Evolutionary conservation across 2,329 filamentous ascomycete genomes (phyloP), one percentile per base, ranked within the genome.

Genomic region (Epichloe bromicola): DNA sequence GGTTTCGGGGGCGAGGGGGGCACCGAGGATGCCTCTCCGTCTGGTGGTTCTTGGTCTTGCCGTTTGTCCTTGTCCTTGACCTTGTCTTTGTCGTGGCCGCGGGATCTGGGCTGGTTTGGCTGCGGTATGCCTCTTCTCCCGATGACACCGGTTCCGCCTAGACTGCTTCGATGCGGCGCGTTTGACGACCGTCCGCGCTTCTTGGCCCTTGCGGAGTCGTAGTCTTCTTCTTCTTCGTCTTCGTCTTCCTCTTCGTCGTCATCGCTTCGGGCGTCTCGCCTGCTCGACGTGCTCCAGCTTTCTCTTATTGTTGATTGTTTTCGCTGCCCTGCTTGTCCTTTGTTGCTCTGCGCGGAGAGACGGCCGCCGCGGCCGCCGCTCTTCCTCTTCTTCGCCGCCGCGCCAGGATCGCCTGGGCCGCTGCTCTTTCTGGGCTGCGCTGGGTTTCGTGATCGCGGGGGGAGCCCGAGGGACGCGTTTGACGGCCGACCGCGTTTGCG

Each of bases 401-500:
- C 46, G 5, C 36, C n/a, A 0, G 37, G n/a, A 17, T 26, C 37
- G 14, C 14, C 15, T 3, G 46, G 19, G 7, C 45, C 45, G 34
- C 20, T 20, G 20, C 46, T 40, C 5, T 17, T 30, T 19, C 23
- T 48, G 23, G 46, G 36, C 19, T 46, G 44, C 19, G 44, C 44
- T 37, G 34, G 19, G 44, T 46, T 46, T 40, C 46, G 46, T 40
- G 46, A 11, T 17, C 36, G 46, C 20, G 36, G 5, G 4, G 15
- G 26, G 46, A 36, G 26, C 42, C 42, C 43, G n/a, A 45, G 10
- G 45, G 46, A 49, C 39, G 47, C 30, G 47, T 43, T 42, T 23
- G 47, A 26, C 38, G 38, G 46, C 37, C 30, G 65, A 50, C 68
- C 68, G 60, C 70, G 71, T 59, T 72, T 73, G 56, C 70, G 70